Evolutionary conservation across 1,139 yeast genomes (phyloP).

Genomic region (Magnusiomyces tetraspermus): DNA sequence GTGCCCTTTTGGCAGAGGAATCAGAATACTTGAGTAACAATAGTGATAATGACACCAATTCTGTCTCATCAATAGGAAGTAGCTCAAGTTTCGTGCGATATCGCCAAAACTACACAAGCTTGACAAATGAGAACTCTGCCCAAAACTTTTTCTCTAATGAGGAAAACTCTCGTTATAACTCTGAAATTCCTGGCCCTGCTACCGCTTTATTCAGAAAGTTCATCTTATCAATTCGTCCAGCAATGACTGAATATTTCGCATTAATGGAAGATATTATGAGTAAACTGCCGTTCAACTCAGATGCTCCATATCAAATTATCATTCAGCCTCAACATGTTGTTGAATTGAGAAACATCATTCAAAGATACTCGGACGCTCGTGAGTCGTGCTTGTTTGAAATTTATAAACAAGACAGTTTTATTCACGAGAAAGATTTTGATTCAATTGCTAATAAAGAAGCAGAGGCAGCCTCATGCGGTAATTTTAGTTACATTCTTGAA

Average conservation of each 20-base stretch:
- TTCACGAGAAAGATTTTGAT: slow-evolving; percentile 23
- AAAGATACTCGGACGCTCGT: slow-evolving; percentile 50
- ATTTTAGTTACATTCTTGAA: slow-evolving; percentile 57
- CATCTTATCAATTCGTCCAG: slow-evolving; percentile 60
- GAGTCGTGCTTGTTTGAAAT: slow-evolving; percentile 46
- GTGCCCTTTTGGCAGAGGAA: slow-evolving; percentile 29
- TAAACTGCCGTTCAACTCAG: slow-evolving; percentile 48
- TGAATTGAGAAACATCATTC: slow-evolving; percentile 47
- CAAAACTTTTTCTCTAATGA: background rate
- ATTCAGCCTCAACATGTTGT: slow-evolving; percentile 38
- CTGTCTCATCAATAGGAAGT: background rate
- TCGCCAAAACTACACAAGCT: background rate
- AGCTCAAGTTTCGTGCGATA: background rate
- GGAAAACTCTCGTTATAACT: no score
- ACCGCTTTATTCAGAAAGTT: slow-evolving; percentile 55
- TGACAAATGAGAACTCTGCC: background rate
- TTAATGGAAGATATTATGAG: slow-evolving; percentile 55
- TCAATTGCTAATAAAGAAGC: slow-evolving; percentile 63
- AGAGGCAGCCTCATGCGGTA: slow-evolving; percentile 74
- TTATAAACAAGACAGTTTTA: slow-evolving; percentile 51
- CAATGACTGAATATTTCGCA: slow-evolving; percentile 48
- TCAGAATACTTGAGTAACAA: background rate
- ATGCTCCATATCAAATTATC: slow-evolving; percentile 29
- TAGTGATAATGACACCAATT: background rate
- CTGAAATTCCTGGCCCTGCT: slow-evolving; percentile 16